Conservation (phyloP, 2,329 filamentous ascomycete genomes). For the Diaporthe caulivora region DNA sequence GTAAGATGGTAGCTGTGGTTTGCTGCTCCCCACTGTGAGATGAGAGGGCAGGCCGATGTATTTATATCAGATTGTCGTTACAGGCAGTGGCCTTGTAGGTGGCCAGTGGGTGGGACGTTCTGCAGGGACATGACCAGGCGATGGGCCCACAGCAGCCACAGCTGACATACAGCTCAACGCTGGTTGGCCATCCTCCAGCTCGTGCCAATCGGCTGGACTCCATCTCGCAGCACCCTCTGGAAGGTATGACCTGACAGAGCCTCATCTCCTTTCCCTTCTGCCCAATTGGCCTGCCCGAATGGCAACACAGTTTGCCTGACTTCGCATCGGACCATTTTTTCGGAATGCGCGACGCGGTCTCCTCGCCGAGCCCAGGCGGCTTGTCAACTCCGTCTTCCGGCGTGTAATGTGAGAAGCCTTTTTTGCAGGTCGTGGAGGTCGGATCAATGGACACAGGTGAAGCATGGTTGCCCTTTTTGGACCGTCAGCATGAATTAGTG, state of each 20-base stretch:
- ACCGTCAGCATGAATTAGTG: neutral
- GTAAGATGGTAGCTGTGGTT: neutral
- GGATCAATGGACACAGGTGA: neutral
- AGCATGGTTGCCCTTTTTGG: neutral
- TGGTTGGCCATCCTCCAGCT: slow-evolving; percentile 34
- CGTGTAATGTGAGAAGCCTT: neutral
- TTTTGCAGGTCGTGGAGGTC: neutral
- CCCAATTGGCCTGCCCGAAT: slow-evolving; percentile 31
- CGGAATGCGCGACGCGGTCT: neutral
- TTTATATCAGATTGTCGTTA: slow-evolving; percentile 29
- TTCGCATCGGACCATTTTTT: neutral
- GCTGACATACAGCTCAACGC: slow-evolving; percentile 26
- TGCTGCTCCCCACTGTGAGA: neutral
- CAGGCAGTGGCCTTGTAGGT: slow-evolving; percentile 29
- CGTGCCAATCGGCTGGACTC: slow-evolving; percentile 34
- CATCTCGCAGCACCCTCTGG: slow-evolving; percentile 5
- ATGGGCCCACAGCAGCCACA: slow-evolving; percentile 4
- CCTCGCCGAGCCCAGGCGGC: neutral
- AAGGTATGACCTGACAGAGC: slow-evolving; percentile 24
- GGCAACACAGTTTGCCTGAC: neutral
- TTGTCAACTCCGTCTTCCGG: neutral
- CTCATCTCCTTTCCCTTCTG: slow-evolving; percentile 21
- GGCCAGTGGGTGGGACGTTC: slow-evolving; percentile 22
- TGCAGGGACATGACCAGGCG: slow-evolving; percentile 41
- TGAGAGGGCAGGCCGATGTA: slow-evolving; percentile 2